Conservation (phyloP, 257 asterid species). For the Jasminum sambac region DNA sequence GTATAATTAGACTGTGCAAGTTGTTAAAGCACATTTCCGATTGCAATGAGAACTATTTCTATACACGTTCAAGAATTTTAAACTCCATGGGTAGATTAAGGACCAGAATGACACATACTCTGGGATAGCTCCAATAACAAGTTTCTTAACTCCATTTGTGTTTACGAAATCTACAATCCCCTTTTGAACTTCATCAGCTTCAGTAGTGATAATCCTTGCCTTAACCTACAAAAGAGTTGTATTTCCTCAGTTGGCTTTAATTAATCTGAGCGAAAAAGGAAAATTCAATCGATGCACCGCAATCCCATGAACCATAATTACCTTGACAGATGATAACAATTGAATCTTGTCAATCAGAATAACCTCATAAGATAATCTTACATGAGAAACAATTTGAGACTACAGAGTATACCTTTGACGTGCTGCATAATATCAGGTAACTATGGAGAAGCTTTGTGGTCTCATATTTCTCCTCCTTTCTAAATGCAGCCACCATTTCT, state of each 20-base stretch:
- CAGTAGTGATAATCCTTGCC: conserved; percentile 54
- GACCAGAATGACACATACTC: conserved; percentile 48
- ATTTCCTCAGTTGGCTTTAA: conserved; percentile 15
- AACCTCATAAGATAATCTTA: neutral
- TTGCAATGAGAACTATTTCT: neutral
- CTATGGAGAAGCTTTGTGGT: conserved; percentile 44
- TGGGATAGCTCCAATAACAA: conserved; percentile 74
- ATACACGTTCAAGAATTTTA: too few relatives aligned
- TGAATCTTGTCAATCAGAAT: neutral
- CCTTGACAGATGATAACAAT: neutral
- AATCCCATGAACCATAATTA: neutral
- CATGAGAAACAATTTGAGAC: neutral
- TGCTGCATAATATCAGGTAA: conserved; percentile 54
- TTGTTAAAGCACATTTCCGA: neutral
- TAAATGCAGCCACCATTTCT: conserved; percentile 54
- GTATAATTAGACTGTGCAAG: neutral
- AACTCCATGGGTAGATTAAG: neutral
- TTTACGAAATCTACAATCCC: conserved; percentile 69
- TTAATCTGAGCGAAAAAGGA: neutral
- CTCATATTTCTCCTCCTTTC: conserved; percentile 59
- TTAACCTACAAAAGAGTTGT: conserved; percentile 53
- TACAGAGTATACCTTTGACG: conserved; percentile 53
- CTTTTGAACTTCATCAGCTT: conserved; percentile 59
- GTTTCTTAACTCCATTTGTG: conserved; percentile 48
- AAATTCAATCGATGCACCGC: too few relatives aligned